These are phyloP conservation scores for Coemansia sp. DNA, from an alignment of 192 early-diverging fungal species.

Conservation along the genomic window DNA sequence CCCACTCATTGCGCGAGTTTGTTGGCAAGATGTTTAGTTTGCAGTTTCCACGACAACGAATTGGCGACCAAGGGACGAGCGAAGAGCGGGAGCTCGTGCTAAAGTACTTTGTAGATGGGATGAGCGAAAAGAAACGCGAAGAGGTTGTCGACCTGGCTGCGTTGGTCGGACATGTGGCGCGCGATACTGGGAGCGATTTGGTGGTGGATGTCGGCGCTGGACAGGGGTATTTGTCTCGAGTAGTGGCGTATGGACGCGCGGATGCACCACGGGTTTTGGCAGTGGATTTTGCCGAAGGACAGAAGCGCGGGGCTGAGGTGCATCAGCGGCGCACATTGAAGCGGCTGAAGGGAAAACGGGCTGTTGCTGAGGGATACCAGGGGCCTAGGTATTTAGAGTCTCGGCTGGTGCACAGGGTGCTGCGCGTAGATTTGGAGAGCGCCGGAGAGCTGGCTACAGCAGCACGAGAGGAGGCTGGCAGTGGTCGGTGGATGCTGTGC, in stretches of 20 bases:
- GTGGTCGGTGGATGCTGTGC: constrained; percentile 68
- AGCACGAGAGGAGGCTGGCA: constrained; percentile 8
- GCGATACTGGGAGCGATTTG: constrained; percentile 18
- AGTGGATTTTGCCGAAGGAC: constrained; percentile 38
- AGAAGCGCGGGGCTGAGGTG: constrained; percentile 44
- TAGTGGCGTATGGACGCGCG: constrained; percentile 36
- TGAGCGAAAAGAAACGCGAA: constrained; percentile 51
- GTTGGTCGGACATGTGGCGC: constrained; percentile 26
- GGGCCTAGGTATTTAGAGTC: constrained; percentile 17
- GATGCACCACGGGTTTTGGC: constrained; percentile 33
- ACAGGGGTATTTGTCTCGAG: constrained; percentile 53
- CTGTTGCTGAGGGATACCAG: constrained; percentile 26
- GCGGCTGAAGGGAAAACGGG: constrained; percentile 25
- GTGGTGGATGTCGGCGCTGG: constrained; percentile 56
- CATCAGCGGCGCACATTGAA: constrained; percentile 30
- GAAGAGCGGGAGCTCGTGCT: constrained; percentile 11
- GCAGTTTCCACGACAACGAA: constrained; percentile 30
- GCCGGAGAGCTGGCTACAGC: constrained; percentile 12
- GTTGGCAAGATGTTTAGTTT: constrained; percentile 31
- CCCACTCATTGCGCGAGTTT: constrained; percentile 36
- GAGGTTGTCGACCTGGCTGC: constrained; percentile 51
- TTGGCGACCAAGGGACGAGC: background rate
- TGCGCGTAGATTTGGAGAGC: constrained; percentile 32
- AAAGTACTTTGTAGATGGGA: constrained; percentile 45
- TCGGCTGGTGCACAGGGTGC: constrained; percentile 31